Conservation (phyloP, 2,329 filamentous ascomycete genomes). For the Arthrinium phaeospermum region DNA sequence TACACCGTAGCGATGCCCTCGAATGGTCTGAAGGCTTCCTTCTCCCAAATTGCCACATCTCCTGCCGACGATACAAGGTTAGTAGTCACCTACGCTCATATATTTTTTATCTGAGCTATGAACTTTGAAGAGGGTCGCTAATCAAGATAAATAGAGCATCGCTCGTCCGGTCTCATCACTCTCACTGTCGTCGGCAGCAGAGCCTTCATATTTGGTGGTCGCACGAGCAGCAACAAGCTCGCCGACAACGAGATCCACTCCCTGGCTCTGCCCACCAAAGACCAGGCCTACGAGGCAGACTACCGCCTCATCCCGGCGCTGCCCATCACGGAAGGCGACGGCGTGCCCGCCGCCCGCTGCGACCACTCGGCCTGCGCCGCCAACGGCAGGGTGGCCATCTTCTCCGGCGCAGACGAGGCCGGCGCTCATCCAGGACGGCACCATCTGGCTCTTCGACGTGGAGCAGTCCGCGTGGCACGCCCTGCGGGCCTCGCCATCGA, state of each 20-base stretch:
- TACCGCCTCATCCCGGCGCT: slow-evolving; percentile 42
- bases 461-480: slow-evolving; percentile 42
- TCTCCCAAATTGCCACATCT: slow-evolving; percentile 51
- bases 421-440: slow-evolving; percentile 40
- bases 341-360: slow-evolving; percentile 40
- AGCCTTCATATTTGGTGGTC: slow-evolving; percentile 62
- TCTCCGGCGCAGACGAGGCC: slow-evolving; percentile 41
- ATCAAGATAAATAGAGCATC: slow-evolving; percentile 32
- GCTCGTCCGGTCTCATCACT: slow-evolving; percentile 56
- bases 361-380: slow-evolving; percentile 44
- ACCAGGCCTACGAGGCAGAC: slow-evolving; percentile 38
- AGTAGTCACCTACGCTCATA: slow-evolving; percentile 6
- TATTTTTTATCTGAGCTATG: background rate
- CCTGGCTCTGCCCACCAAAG: slow-evolving; percentile 53
- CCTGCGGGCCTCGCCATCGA: slow-evolving; percentile 31
- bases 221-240: slow-evolving; percentile 42
- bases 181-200: slow-evolving; percentile 58
- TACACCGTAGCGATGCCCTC: slow-evolving; percentile 56
- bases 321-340: slow-evolving; percentile 33
- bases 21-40: slow-evolving; percentile 55
- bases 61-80: slow-evolving; percentile 38
- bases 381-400: slow-evolving; percentile 40
- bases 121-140: background rate
- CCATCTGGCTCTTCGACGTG: slow-evolving; percentile 46
- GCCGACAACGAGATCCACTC: slow-evolving; percentile 58